A percentile compares a stretch with the other conserved stretches of the same genome.
Conservation (phyloP, 352 stramenopile genomes). For the Hyaloperonospora arabidopsidis region DNA sequence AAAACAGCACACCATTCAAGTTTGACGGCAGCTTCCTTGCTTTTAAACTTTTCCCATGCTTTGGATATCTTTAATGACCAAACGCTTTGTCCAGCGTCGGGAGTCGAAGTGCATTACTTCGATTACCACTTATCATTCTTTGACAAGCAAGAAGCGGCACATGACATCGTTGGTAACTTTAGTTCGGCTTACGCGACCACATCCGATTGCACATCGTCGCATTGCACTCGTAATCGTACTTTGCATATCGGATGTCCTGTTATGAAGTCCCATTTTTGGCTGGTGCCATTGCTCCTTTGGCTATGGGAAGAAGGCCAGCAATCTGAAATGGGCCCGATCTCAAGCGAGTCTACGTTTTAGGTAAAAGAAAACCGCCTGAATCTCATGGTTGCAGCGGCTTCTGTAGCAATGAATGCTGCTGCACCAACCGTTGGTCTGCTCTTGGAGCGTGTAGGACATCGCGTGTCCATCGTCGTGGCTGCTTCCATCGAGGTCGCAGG, state of each 20-base stretch:
- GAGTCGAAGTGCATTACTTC: too few species aligned
- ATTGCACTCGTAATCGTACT: constrained; percentile 63
- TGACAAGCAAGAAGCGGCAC: too few species aligned
- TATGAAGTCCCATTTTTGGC: constrained; percentile 82
- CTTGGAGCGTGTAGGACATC: constrained; percentile 61
- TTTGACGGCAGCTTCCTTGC: too few species aligned
- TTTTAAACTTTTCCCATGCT: too few species aligned
- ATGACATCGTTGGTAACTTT: too few species aligned
- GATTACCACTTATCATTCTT: too few species aligned
- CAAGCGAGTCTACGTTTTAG: constrained; percentile 31
- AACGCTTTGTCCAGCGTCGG: too few species aligned
- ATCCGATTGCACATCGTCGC: constrained; percentile 32
- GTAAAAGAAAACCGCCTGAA: constrained; percentile 83
- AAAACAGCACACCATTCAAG: too few species aligned
- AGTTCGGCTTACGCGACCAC: background rate
- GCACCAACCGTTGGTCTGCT: constrained; percentile 74
- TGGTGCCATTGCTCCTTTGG: constrained; percentile 80
- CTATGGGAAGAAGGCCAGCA: constrained; percentile 80
- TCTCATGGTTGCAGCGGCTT: constrained; percentile 78
- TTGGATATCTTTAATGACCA: too few species aligned
- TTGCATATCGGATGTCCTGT: constrained; percentile 69
- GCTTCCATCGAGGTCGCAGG: constrained; percentile 62
- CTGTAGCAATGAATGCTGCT: constrained; percentile 69
- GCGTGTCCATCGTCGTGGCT: constrained; percentile 39
- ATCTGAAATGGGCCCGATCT: constrained; percentile 50